Evolutionary conservation across 345 rosid species (phyloP), one percentile per base, ranked within the genome.

Genomic region (Adansonia digitata): DNA sequence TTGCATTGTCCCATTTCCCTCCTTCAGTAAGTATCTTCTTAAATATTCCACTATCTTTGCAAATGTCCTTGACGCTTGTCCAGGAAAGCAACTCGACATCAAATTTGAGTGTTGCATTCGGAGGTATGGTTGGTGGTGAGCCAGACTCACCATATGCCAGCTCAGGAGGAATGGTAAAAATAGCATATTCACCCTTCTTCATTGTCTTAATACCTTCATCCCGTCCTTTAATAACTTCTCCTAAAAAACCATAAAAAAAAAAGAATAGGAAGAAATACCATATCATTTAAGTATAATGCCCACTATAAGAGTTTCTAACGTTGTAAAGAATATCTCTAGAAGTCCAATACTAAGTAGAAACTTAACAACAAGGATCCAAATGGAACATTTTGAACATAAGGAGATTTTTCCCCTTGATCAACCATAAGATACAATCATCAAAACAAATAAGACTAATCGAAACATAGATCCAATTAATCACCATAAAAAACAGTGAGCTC

Each of bases 221-320:
- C 99, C 99, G 93, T 77, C 99, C 99, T 78, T 93, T 91, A 27
- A 91, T 94, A 73, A 94, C 98, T 77, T 88, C 92, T 35, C 97
- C 98, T 94, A 82, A 60, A 77, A 35, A 18, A n/a, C n/a, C 43
- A 61, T 37, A 73, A 13, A 0, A 1, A n/a, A 20, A 31, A 22
- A 18, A 51, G 10, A 22, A 51, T 1, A n/a, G n/a, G 34, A 10
- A 55, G 8, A 62, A 56, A 43, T 51, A 5, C n/a, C 12, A 71
- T 49, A 71, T 53, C 26, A 48, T n/a, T n/a, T 17, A 14, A n/a
- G 11, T 11, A 15, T 34, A 20, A 31, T 48, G 52, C 31, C 14
- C 1, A 4, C 9, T 12, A 14, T 9, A 11, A 34, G 27, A 59
- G 26, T 42, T 48, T n/a, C 34, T 60, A 57, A 9, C 24, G 27